phyloP scores from a whole-genome alignment of 78 protist species.

The Reticulomyxa filosa region DNA sequence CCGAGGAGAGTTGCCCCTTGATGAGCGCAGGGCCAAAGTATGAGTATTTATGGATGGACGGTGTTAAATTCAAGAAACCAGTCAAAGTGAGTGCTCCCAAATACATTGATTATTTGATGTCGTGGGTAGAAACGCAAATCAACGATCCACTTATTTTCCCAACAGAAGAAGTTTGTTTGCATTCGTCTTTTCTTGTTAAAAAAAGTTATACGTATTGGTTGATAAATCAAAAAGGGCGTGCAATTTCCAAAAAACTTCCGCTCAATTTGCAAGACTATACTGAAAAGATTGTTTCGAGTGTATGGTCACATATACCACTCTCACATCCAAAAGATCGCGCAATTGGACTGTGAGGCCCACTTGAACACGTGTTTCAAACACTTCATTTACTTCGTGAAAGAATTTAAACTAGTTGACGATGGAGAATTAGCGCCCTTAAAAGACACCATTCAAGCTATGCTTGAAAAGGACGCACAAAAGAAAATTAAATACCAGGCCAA shows the following conservation, averaged over 20 bases:
- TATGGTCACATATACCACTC: conserved; percentile 14
- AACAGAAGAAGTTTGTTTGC: not conserved
- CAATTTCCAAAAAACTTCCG: conserved; percentile 5
- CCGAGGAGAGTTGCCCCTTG: conserved; percentile 57
- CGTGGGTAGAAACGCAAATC: conserved; percentile 19
- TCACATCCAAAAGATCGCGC: not conserved
- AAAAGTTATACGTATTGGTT: not conserved
- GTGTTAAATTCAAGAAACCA: conserved; percentile 56
- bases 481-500: too few species aligned
- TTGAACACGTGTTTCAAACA: conserved; percentile 12
- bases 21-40: conserved; percentile 79
- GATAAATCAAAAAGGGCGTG: not conserved
- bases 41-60: conserved; percentile 90
- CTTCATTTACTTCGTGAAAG: conserved; percentile 6
- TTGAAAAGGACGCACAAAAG: too few species aligned
- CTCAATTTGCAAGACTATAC: not conserved
- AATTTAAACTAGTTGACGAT: conserved; percentile 6
- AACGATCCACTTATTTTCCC: not conserved
- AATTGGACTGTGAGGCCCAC: conserved; percentile 5
- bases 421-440: too few species aligned
- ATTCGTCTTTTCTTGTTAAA: not conserved
- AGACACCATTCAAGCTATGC: too few species aligned
- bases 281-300: conserved; percentile 10
- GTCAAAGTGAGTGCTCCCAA: conserved; percentile 23
- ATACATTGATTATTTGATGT: conserved; percentile 12